A percentile compares a stretch with the other conserved stretches of the same genome.
These are phyloP conservation scores for Mortierella hygrophila DNA, from an alignment of 192 early-diverging fungal genomes.

Conservation along the genomic window DNA sequence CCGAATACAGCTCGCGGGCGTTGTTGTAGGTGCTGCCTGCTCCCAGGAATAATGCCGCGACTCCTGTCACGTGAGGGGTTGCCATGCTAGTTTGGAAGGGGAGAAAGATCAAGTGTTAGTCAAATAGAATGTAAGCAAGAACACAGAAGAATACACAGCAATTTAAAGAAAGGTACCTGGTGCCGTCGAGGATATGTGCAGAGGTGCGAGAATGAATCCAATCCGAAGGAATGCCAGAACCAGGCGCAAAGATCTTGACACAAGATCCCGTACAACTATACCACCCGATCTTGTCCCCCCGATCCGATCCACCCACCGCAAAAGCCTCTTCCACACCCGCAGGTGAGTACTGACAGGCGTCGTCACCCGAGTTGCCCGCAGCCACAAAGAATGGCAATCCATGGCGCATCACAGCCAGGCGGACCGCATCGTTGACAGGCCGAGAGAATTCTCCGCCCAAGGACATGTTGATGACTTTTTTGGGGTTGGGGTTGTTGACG, in stretches of 20 bases:
- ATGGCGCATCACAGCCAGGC: constrained; percentile 64
- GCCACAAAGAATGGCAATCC: constrained; percentile 91
- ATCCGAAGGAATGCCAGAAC: constrained; percentile 33
- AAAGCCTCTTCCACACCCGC: constrained; percentile 82
- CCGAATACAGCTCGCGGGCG: constrained; percentile 48
- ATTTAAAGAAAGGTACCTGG: constrained; percentile 46
- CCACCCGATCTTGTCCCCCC: constrained; percentile 79
- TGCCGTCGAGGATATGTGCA: constrained; percentile 59
- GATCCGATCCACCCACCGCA: constrained; percentile 89
- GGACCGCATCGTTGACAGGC: constrained; percentile 85
- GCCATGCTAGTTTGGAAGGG: constrained; percentile 54
- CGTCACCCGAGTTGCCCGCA: constrained; percentile 88
- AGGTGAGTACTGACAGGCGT: constrained; percentile 91
- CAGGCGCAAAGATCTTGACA: constrained; percentile 94
- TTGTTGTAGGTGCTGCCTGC: constrained; percentile 28
- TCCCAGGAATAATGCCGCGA: constrained; percentile 58
- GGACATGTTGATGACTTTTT: constrained; percentile 90
- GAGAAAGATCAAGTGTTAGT: background rate
- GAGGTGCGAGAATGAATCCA: constrained; percentile 33
- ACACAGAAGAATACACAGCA: background rate
- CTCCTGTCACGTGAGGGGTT: constrained; percentile 61
- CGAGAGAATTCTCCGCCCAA: constrained; percentile 88
- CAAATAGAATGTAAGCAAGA: no score
- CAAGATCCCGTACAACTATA: constrained; percentile 92
- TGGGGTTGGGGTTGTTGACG: constrained; percentile 59